Base-by-base conservation (phyloP, 805 yeast genomes). In the Metschnikowia arizonensis region DNA sequence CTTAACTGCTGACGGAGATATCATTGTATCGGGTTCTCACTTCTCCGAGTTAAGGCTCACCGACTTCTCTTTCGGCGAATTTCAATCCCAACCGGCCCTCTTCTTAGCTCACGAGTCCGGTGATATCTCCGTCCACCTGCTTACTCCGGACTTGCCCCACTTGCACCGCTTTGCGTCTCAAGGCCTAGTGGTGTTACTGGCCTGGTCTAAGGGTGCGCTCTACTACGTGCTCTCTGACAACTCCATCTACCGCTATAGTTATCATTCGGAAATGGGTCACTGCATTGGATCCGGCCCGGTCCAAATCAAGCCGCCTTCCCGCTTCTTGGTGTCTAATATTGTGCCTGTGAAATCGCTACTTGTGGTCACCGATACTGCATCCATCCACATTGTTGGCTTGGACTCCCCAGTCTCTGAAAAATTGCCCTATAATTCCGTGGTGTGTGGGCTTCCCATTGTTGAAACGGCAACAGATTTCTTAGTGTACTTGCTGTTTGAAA, bases 11-110 rank as follows among this genome's bases (percentile, higher is more conserved):
- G 55, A 50, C 9, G 55, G 58, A 2, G 61, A 60, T 21, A 50
- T 63, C 12, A 25, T 47, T 6, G 49, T 63, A 5, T 53, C 54
- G 10, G 51, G 56, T 3, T 43, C 50, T 1, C 63, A 64, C 33
- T 59, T 33, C 40, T 40, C 44, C 38, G 46, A 56, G 11, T 48
- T 69, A 11, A 61, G 56, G 31, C 53, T 69, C 17, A 57, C 57
- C 30, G 50, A 49, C 34, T 71, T 70, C 40, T 53, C 54, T 19
- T 63, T 69, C 40, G 57, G 53, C 8, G 42, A 39, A 18, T 37
- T 50, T 3, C 32, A 38, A 1, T 35, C 36, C 14, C 53, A 45
- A 3, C n/a, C 43, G 4, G 38, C 50, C 15, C 15, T 50, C 3
- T 26, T 52, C 14, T 35, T 58, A 10, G 45, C 53, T 30, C 62